phyloP scores from a whole-genome alignment of 164 flowering plant species.

The Magnolia officinalis region DNA sequence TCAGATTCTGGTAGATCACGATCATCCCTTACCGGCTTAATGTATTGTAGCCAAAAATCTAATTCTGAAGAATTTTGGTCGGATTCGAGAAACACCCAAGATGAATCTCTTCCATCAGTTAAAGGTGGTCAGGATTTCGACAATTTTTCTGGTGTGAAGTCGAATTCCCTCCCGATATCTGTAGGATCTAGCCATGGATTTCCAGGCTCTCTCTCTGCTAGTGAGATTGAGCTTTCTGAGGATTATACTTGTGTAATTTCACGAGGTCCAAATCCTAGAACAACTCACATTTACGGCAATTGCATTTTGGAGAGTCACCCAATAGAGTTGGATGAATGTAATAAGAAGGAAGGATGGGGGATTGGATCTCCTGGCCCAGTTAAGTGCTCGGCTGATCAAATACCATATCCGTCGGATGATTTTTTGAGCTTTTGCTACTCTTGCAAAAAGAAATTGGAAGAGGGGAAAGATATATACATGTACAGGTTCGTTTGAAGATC shows the following conservation, averaged over 20 bases:
- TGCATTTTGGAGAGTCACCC: constrained; percentile 61
- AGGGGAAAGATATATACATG: constrained; percentile 57
- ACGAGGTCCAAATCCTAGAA: constrained; percentile 79
- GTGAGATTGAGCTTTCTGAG: constrained; percentile 76
- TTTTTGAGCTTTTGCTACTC: constrained; percentile 62
- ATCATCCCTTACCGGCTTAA: constrained; percentile 23
- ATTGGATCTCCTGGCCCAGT: constrained; percentile 5
- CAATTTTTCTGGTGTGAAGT: constrained; percentile 15
- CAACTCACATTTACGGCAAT: constrained; percentile 79
- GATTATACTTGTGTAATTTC: constrained; percentile 73
- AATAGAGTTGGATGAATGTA: constrained; percentile 26
- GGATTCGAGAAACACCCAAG: constrained; percentile 13
- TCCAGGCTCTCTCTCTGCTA: constrained; percentile 40
- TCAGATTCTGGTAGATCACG: constrained; percentile 38
- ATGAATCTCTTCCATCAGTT: constrained; percentile 15
- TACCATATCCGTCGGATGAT: constrained; percentile 27
- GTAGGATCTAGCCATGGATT: constrained; percentile 22
- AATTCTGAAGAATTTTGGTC: constrained; percentile 25
- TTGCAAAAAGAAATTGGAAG: constrained; percentile 56
- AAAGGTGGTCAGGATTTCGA: constrained; percentile 24
- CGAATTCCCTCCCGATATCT: constrained; percentile 26
- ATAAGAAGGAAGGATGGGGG: constrained; percentile 22
- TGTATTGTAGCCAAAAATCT: constrained; percentile 18
- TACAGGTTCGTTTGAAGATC: constrained; percentile 44
- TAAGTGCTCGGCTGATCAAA: constrained; percentile 8